Conservation (phyloP, 2,329 filamentous ascomycete genomes). For the Dothistroma septosporum region DNA sequence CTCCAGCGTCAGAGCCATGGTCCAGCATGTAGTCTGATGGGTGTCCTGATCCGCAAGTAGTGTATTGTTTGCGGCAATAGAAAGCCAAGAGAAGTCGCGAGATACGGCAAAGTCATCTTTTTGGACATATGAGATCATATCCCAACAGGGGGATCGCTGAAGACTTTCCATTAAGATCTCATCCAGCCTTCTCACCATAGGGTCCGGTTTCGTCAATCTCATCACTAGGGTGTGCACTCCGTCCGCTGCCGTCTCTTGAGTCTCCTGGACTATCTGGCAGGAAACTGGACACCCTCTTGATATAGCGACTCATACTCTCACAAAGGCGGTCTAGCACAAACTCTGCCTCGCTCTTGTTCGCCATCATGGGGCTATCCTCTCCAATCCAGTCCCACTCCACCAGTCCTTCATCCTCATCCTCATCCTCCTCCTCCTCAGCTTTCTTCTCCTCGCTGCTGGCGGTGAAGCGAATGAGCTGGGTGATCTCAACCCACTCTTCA, state of each 20-base stretch:
- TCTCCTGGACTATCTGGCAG: background rate
- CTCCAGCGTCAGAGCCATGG: background rate
- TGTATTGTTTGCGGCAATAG: background rate
- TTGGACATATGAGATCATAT: background rate
- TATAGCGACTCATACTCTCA: slow-evolving; percentile 56
- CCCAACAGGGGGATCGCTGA: background rate
- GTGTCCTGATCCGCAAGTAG: background rate
- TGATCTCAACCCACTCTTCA: slow-evolving; percentile 82
- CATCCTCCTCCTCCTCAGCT: slow-evolving; percentile 53
- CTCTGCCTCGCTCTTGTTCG: slow-evolving; percentile 59
- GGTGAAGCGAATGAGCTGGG: slow-evolving; percentile 64
- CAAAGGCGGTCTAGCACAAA: slow-evolving; percentile 64
- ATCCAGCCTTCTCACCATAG: background rate
- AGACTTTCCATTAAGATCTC: background rate
- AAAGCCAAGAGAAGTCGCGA: background rate
- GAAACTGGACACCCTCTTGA: slow-evolving; percentile 21
- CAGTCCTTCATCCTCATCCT: slow-evolving; percentile 56
- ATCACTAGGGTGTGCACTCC: background rate
- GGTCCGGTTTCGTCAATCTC: background rate
- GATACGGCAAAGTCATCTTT: background rate
- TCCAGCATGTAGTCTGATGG: background rate
- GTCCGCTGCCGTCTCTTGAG: background rate
- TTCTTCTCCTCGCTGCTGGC: slow-evolving; percentile 32
- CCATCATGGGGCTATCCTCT: slow-evolving; percentile 63
- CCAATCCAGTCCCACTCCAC: slow-evolving; percentile 72